A percentile compares a stretch with the other conserved stretches of the same genome.
Conservation (phyloP, 257 asterid species). For the Nemophila menziesii region DNA sequence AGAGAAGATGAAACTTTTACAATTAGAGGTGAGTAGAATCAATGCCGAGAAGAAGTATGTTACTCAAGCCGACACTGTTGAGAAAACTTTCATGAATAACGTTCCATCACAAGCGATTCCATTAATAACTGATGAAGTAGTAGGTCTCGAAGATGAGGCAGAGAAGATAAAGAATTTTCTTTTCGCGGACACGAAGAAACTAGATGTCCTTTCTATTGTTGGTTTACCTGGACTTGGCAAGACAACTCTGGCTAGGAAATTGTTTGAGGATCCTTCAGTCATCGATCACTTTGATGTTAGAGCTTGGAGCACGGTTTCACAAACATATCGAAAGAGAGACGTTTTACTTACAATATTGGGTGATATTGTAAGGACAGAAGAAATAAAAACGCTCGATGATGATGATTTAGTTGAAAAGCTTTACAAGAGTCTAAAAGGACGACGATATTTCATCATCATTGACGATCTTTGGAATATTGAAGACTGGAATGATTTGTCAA, state of each 20-base stretch:
- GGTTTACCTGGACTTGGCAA: conserved; percentile 8
- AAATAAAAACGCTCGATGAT: not conserved
- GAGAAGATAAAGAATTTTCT: not conserved
- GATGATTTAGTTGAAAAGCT: not conserved
- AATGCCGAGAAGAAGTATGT: not conserved
- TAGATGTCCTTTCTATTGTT: conserved; percentile 3
- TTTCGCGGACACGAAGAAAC: not conserved
- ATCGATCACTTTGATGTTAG: not conserved
- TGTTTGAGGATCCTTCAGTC: not conserved
- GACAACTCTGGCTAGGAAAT: conserved; percentile 4
- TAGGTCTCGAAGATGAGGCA: not conserved
- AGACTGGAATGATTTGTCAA: accelerated
- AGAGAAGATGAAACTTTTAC: not conserved
- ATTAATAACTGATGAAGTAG: not conserved
- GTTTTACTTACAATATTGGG: not conserved
- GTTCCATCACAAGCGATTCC: not conserved
- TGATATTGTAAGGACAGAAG: not conserved
- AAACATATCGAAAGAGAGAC: not conserved
- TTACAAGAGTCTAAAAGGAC: not conserved
- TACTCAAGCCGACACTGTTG: not conserved
- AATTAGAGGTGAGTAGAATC: not conserved
- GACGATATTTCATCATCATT: not conserved
- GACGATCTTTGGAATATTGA: not conserved
- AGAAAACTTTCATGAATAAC: not conserved
- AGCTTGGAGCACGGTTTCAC: conserved; percentile 3